phyloP scores from a whole-genome alignment of 75 land plant species.

The Chamaecyparis obtusa region DNA sequence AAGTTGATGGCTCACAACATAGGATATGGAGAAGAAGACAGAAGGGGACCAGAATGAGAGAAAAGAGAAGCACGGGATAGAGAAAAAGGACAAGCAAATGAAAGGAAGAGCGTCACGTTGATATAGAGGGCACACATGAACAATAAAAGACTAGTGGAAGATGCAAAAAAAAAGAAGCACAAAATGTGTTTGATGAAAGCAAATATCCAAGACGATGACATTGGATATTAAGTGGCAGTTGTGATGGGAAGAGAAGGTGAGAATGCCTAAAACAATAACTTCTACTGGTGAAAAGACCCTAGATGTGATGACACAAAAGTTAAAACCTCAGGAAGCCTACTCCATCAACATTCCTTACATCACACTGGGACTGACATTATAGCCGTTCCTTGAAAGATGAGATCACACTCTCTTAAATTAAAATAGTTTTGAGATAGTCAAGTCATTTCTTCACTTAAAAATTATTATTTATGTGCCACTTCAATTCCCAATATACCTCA shows the following conservation, averaged over 20 bases:
- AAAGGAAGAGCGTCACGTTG: background rate
- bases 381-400: background rate
- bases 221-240: no score
- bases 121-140: background rate
- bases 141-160: no score
- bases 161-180: no score
- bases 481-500: background rate
- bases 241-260: background rate
- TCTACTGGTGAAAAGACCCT: background rate
- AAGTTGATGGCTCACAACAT: background rate
- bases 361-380: background rate
- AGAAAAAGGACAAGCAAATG: no score
- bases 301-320: background rate
- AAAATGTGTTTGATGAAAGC: background rate
- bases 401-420: background rate
- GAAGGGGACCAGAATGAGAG: no score
- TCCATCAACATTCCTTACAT: background rate
- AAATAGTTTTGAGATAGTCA: background rate
- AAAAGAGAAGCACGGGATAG: no score
- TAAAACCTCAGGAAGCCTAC: background rate
- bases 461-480: background rate
- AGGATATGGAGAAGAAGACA: background rate
- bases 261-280: background rate
- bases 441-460: background rate
- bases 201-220: background rate